phyloP scores from a whole-genome alignment of 495 filamentous ascomycete species.

The Penicillium crystallinum region DNA sequence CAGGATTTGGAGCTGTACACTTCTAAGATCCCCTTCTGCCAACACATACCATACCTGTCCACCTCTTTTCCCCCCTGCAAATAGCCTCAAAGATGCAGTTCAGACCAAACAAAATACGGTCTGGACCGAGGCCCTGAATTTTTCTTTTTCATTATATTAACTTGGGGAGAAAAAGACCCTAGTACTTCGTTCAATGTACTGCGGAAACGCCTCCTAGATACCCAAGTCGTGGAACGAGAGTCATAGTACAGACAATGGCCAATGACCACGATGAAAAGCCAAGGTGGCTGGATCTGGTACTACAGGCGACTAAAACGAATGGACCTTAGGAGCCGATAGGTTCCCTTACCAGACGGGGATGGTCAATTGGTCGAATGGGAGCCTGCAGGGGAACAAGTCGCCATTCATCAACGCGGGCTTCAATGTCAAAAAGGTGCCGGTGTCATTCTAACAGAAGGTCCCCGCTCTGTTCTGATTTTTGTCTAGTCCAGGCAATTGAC shows the following conservation, averaged over 20 bases:
- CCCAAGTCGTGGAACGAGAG: constrained; percentile 17
- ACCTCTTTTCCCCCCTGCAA: constrained; percentile 8
- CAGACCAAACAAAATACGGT: constrained; percentile 10
- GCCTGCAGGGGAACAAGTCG: constrained; percentile 11
- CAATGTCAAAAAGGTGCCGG: too few species aligned
- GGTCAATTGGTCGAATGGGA: constrained; percentile 3
- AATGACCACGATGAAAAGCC: constrained; percentile 8
- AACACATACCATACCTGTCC: constrained; percentile 16
- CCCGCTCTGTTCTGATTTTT: neutral
- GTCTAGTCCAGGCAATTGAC: neutral
- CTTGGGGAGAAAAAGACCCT: neutral
- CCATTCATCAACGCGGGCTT: constrained; percentile 1
- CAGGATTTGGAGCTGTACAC: constrained; percentile 21
- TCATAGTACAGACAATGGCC: constrained; percentile 16
- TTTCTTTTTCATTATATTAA: constrained; percentile 1
- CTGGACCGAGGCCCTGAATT: neutral
- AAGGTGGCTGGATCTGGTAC: constrained; percentile 19
- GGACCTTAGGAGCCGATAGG: neutral
- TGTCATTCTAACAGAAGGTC: too few species aligned
- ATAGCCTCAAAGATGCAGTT: constrained; percentile 8
- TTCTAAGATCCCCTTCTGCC: constrained; percentile 6
- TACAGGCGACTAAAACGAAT: constrained; percentile 10
- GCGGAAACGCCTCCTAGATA: constrained; percentile 5
- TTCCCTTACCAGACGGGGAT: neutral
- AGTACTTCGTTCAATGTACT: constrained; percentile 1